phyloP scores from a whole-genome alignment of 108 stramenopile species.

The Skeletonema tropicum region DNA sequence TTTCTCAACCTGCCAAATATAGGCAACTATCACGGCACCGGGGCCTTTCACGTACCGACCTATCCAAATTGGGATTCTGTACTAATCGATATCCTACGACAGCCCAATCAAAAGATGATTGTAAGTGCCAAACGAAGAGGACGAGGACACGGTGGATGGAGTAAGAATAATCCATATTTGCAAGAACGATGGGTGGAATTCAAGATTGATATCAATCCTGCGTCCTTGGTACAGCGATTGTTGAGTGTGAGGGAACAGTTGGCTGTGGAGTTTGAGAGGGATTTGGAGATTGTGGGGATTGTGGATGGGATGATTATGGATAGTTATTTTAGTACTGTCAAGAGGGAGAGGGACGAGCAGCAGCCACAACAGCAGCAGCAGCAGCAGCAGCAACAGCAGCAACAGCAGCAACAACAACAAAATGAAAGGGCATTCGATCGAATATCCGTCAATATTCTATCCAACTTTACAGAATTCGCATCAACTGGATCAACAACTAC shows the following conservation, averaged over 20 bases:
- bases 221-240: conserved; percentile 67
- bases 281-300: conserved; percentile 60
- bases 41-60: conserved; percentile 65
- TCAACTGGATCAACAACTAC: not conserved
- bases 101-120: conserved; percentile 62
- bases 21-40: conserved; percentile 78
- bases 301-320: conserved; percentile 66
- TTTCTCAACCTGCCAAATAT: conserved; percentile 48
- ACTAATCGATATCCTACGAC: conserved; percentile 61
- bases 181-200: conserved; percentile 75
- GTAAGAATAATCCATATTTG: conserved; percentile 69
- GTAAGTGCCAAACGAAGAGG: conserved; percentile 53
- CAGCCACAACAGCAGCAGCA: too few relatives aligned
- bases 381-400: not conserved
- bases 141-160: conserved; percentile 53
- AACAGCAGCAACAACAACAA: too few relatives aligned
- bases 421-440: conserved; percentile 51
- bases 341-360: conserved; percentile 25
- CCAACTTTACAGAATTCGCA: conserved; percentile 41
- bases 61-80: conserved; percentile 72
- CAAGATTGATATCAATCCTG: conserved; percentile 72
- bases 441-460: conserved; percentile 47
- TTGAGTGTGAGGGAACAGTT: conserved; percentile 78
- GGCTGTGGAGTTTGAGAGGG: conserved; percentile 68
- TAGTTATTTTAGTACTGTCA: conserved; percentile 54